Base-by-base conservation (phyloP, 2,329 filamentous ascomycete genomes). In the Colletotrichum sublineola region DNA sequence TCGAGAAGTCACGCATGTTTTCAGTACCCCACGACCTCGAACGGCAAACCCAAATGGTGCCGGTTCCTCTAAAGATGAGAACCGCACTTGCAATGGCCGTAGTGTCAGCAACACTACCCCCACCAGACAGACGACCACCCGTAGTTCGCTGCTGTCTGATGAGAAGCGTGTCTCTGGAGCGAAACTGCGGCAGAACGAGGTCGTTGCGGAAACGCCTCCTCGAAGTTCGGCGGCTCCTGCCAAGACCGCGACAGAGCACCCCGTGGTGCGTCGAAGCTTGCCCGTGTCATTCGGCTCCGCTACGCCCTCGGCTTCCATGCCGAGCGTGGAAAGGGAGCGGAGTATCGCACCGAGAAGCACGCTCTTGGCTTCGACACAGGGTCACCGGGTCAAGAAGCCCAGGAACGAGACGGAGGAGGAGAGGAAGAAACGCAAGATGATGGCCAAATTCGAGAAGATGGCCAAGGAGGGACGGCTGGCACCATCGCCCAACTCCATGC, bases 351-450 rank as follows among this genome's bases (percentile, higher is more conserved):
- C 58, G 40, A 18, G 24, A 18, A 58, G 50, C 46, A n/a, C 57
- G 33, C n/a, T 63, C 18, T 53, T 40, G 14, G 52, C 42, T 6
- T 67, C 68, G 44, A 71, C 67, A 4, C 63, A 65, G 29, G 68
- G 31, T 7, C 63, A 57, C 62, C 67, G 73, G 20, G 57, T 72
- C 31, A 72, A 68, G 65, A 75, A 75, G 46, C 44, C 56, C 24
- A 74, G 56, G 42, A 66, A 63, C 18, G 55, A 62, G n/a, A 64
- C 62, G 61, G 65, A 71, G 40, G 53, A 52, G 33, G 53, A 61
- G 46, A 60, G 57, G 7, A 52, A 40, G 15, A 38, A 38, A 4
- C 66, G 63, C 8, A 44, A 60, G 36, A 55, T 63, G 36, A 67
- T 38, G 46, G 56, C 24, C 29, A 63, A 67, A 29, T 38, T 74